Base-by-base conservation (phyloP, 2,329 filamentous ascomycete genomes). In the Sarocladium brachiariae region DNA sequence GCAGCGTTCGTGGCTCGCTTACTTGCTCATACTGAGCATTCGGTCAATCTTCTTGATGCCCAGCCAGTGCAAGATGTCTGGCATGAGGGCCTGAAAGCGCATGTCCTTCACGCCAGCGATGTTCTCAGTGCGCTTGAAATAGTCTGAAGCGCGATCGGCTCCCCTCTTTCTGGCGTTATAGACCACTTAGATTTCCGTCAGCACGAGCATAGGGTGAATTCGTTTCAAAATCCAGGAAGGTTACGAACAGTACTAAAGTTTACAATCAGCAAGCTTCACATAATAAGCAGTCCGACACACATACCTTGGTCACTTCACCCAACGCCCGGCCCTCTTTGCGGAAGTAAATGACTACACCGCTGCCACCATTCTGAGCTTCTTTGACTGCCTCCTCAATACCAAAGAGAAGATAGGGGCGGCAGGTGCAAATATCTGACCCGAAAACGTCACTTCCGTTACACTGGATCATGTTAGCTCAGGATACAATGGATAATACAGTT, bases 21-120 rank as follows among this genome's bases (percentile, higher is more conserved):
- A 87, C 84, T 97, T 95, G 70, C 89, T 95, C 93, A 97, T 97
- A 72, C 89, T 95, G 60, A 96, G 74, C 93, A 97, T 99, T 54
- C 91, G 80, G 67, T 99, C 93, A 63, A 99, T 97, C 77, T 97
- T 97, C 65, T 87, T 93, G 64, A 99, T 96, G 55, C 93, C 93
- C 25, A 99, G 80, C 93, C 93, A 97, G 70, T 97, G 93, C 50
- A 97, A 77, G 57, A 97, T 95, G 66, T 96, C 90, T 30, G 93
- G 92, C 93, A 97, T 97, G 50, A 99, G 76, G 24, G 92, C 92
- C 73, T 97, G 93, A 77, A 97, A 97, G 34, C 93, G 84, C 92
- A 97, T 97, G 59, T 83, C 86, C 68, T 96, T 95, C 57, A 97
- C 92, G 54, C 93, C 93, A 8, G 93, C 93, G 65, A 99, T 95